Conservation (phyloP, 2,329 filamentous ascomycete species). For the Verticillium isaacii region DNA sequence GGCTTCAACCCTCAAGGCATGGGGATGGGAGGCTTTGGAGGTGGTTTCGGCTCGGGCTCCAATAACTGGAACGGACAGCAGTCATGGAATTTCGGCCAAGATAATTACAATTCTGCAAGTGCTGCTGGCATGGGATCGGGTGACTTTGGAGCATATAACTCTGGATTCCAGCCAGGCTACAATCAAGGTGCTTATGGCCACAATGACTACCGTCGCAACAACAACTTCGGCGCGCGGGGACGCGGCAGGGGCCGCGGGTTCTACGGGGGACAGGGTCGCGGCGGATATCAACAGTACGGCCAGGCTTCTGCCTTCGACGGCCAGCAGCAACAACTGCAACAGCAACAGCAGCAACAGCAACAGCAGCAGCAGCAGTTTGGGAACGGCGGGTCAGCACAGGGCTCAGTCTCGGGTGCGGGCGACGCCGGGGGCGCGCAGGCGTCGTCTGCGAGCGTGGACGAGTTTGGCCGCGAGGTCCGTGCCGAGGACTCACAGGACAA, state of each 20-base stretch:
- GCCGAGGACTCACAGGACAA: constrained; percentile 16
- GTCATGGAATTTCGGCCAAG: constrained; percentile 79
- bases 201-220: constrained; percentile 71
- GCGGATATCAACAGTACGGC: constrained; percentile 44
- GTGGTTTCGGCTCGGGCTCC: constrained; percentile 56
- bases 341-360: constrained; percentile 7
- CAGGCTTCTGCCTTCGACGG: constrained; percentile 25
- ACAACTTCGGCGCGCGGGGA: constrained; percentile 44
- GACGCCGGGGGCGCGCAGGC: constrained; percentile 10
- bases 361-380: constrained; percentile 5
- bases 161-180: constrained; percentile 72
- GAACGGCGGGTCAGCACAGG: constrained; percentile 11
- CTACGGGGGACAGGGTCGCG: constrained; percentile 51
- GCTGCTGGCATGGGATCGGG: constrained; percentile 73
- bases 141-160: constrained; percentile 77
- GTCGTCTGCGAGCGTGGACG: constrained; percentile 29
- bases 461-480: constrained; percentile 31
- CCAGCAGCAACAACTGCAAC: constrained; percentile 17
- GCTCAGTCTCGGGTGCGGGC: constrained; percentile 9
- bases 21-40: constrained; percentile 75
- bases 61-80: constrained; percentile 78
- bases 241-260: constrained; percentile 63
- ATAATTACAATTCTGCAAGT: constrained; percentile 87
- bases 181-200: constrained; percentile 82
- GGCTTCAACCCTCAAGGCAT: constrained; percentile 69